Conservation (phyloP, 345 rosid genomes). For the Nasturtium officinale region DNA sequence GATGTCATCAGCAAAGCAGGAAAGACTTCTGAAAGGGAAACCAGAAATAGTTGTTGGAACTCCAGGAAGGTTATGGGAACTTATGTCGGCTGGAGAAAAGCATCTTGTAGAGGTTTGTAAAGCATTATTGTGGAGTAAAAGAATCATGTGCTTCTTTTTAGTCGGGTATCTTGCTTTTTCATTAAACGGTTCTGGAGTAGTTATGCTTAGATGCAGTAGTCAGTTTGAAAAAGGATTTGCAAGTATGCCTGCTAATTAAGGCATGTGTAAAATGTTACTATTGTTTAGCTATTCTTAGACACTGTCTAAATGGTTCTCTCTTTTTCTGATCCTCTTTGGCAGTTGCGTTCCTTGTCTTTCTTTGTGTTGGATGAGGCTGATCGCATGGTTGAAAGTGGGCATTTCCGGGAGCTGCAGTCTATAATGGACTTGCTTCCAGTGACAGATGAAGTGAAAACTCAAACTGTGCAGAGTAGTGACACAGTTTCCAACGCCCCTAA, state of each 20-base stretch:
- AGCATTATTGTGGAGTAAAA: neutral
- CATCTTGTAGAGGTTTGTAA: conserved; percentile 85
- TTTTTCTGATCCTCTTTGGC: conserved; percentile 41
- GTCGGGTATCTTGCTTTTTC: conserved; percentile 16
- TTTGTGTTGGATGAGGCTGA: conserved; percentile 99
- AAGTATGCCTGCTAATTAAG: neutral
- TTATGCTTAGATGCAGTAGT: conserved; percentile 2
- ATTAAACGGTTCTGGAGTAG: neutral
- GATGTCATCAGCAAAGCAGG: conserved; percentile 88
- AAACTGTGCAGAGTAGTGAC: conserved; percentile 55
- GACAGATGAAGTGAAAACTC: conserved; percentile 50
- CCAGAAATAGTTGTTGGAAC: conserved; percentile 93
- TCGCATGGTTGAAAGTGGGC: conserved; percentile 94
- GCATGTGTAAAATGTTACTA: conserved; percentile 9
- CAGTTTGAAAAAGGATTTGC: neutral
- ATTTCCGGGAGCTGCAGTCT: conserved; percentile 92
- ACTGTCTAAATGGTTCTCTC: conserved; percentile 24
- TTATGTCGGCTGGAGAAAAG: conserved; percentile 87
- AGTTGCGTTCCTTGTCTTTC: conserved; percentile 91
- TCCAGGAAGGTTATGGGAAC: conserved; percentile 98
- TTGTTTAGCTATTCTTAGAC: neutral
- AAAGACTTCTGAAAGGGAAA: conserved; percentile 77
- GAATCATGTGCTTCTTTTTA: neutral
- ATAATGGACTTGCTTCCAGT: conserved; percentile 90
- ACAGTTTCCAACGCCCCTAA: conserved; percentile 62